A percentile compares a stretch with the other conserved stretches of the same genome.
phyloP scores from a whole-genome alignment of 1,284 basidiomycete genomes.

The Cryptococcus sp. region DNA sequence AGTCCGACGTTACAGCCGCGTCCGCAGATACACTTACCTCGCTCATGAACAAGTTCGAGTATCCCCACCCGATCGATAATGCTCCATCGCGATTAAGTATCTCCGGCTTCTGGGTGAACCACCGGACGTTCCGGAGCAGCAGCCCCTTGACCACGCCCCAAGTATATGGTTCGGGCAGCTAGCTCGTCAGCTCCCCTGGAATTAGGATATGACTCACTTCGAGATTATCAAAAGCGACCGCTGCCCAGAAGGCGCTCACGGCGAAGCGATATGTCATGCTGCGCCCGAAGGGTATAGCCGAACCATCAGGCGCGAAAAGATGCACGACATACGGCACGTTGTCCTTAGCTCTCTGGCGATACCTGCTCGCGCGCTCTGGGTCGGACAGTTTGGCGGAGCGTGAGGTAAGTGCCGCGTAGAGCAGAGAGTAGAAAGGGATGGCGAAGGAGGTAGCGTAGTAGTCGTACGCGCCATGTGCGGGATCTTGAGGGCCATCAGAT shows the following conservation, averaged over 20 bases:
- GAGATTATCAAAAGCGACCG: conserved; percentile 25
- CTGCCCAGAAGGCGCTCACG: conserved; percentile 61
- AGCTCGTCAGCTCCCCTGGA: conserved; percentile 19
- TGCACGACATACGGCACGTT: conserved; percentile 24
- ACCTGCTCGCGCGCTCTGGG: conserved; percentile 21
- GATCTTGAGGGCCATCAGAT: conserved; percentile 19
- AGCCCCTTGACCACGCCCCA: conserved; percentile 73
- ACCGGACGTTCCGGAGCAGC: conserved; percentile 68
- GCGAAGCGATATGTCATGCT: conserved; percentile 43
- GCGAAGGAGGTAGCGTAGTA: conserved; percentile 39
- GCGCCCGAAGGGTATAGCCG: conserved; percentile 30
- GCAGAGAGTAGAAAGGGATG: conserved; percentile 37
- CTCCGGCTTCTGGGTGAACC: conserved; percentile 63
- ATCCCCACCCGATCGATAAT: conserved; percentile 68
- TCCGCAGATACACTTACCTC: conserved; percentile 59
- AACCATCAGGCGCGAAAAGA: conserved; percentile 32
- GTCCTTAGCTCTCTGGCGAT: conserved; percentile 16
- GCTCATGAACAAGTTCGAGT: conserved; percentile 70
- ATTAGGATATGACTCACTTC: conserved; percentile 34
- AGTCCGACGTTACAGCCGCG: neutral
- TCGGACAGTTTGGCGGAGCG: conserved; percentile 30
- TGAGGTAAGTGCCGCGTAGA: conserved; percentile 45
- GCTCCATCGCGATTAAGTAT: conserved; percentile 62
- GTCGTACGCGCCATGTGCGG: conserved; percentile 22
- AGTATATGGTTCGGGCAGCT: conserved; percentile 63